phyloP scores from a whole-genome alignment of 2,329 filamentous ascomycete genomes.

The Talaromyces sp. region DNA sequence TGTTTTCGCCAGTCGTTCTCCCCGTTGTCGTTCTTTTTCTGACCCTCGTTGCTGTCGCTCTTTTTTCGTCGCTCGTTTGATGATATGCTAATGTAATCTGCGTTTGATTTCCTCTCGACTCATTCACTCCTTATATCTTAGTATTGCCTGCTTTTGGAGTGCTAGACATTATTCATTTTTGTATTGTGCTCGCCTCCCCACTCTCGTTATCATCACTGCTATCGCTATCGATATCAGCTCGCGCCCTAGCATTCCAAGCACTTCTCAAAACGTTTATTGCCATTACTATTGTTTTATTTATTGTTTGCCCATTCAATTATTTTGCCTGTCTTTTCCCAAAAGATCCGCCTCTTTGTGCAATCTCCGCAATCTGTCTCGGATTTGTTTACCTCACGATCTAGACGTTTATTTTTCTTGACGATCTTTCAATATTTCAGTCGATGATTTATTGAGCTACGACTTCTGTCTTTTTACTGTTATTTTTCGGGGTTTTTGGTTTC shows the following conservation, averaged over 20 bases:
- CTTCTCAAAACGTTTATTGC: constrained; percentile 7
- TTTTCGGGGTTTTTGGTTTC: neutral
- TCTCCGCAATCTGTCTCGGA: neutral
- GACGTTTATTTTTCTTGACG: constrained; percentile 6
- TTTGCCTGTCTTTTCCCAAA: neutral
- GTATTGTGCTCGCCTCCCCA: constrained; percentile 5
- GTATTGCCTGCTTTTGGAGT: constrained; percentile 1
- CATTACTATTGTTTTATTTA: constrained; percentile 10
- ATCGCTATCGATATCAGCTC: constrained; percentile 1
- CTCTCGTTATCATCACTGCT: constrained; percentile 9
- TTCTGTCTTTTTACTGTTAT: neutral
- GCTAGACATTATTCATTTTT: neutral
- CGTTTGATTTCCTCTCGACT: neutral
- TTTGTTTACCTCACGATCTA: constrained; percentile 8
- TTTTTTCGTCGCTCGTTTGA: constrained; percentile 5
- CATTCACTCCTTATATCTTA: neutral
- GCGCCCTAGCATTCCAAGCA: constrained; percentile 11
- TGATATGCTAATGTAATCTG: constrained; percentile 9
- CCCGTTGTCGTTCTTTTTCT: constrained; percentile 8
- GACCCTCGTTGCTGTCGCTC: constrained; percentile 9
- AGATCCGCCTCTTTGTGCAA: neutral
- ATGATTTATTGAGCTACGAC: constrained; percentile 6
- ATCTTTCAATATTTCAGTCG: constrained; percentile 8
- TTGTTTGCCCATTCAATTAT: constrained; percentile 7
- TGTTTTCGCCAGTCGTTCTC: constrained; percentile 13